Conservation (phyloP, 129 eudicot species). For the Chrysanthemum lavandulifolium region DNA sequence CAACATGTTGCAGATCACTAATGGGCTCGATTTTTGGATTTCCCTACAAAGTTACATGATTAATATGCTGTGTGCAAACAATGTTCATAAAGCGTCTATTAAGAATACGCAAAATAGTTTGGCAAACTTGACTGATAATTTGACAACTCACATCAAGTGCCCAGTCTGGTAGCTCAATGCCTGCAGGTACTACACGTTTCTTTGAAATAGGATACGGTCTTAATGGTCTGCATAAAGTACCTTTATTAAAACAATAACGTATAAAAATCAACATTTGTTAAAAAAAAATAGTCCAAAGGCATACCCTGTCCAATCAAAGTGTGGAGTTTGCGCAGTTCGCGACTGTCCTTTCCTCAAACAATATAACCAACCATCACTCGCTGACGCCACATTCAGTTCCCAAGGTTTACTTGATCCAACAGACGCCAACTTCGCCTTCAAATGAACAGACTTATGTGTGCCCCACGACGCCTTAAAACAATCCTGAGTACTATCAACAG, state of each 20-base stretch:
- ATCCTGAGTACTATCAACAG: slow-evolving; percentile 64
- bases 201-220: slow-evolving; percentile 87
- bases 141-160: slow-evolving; percentile 77
- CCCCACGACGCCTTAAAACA: slow-evolving; percentile 96
- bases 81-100: background rate
- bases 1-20: slow-evolving; percentile 84
- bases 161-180: slow-evolving; percentile 91
- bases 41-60: slow-evolving; percentile 51
- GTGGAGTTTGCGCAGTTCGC: slow-evolving; percentile 76
- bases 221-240: slow-evolving; percentile 53
- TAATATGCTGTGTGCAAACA: background rate
- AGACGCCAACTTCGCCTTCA: slow-evolving; percentile 61
- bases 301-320: slow-evolving; percentile 99
- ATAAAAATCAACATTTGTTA: background rate
- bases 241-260: background rate
- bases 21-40: slow-evolving; percentile 78
- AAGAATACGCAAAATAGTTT: background rate
- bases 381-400: slow-evolving; percentile 48
- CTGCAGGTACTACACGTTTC: slow-evolving; percentile 63
- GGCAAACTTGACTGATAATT: slow-evolving; percentile 7
- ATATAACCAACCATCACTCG: slow-evolving; percentile 78
- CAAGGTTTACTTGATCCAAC: slow-evolving; percentile 35
- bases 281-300: background rate
- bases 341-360: slow-evolving; percentile 89
- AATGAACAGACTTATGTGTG: slow-evolving; percentile 81